Conservation (phyloP, 2,329 filamentous ascomycete genomes). For the Trichophyton mentagrophytes region DNA sequence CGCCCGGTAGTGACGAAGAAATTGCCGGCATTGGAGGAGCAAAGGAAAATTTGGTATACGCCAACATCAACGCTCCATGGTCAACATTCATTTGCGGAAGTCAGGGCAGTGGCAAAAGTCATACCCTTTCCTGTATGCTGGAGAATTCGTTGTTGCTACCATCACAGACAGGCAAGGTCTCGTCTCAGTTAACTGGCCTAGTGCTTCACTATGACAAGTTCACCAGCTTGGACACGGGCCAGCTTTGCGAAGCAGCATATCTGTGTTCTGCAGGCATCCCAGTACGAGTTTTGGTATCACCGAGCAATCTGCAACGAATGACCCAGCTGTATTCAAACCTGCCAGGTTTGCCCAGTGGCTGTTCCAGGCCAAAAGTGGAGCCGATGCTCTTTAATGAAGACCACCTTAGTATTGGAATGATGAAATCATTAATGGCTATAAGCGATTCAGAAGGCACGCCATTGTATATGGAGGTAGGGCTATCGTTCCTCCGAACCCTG, state of each 20-base stretch:
- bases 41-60: conserved; percentile 18
- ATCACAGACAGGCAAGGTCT: conserved; percentile 31
- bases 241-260: conserved; percentile 44
- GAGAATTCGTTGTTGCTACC: conserved; percentile 29
- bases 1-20: conserved; percentile 3
- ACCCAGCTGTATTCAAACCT: conserved; percentile 31
- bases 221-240: conserved; percentile 23
- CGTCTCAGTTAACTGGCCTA: conserved; percentile 39
- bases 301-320: conserved; percentile 35
- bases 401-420: conserved; percentile 40
- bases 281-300: conserved; percentile 41
- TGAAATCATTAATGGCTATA: conserved; percentile 46
- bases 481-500: neutral
- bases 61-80: conserved; percentile 43
- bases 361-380: conserved; percentile 30
- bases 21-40: neutral
- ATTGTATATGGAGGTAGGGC: conserved; percentile 38
- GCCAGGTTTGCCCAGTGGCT: conserved; percentile 19
- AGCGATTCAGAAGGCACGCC: conserved; percentile 30
- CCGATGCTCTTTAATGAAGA: conserved; percentile 36
- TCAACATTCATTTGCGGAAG: conserved; percentile 52
- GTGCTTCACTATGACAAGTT: conserved; percentile 46
- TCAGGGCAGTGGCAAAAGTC: conserved; percentile 50
- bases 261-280: conserved; percentile 37
- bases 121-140: conserved; percentile 47